phyloP scores from a whole-genome alignment of 495 filamentous ascomycete species.

The Xylaria palmicola region DNA sequence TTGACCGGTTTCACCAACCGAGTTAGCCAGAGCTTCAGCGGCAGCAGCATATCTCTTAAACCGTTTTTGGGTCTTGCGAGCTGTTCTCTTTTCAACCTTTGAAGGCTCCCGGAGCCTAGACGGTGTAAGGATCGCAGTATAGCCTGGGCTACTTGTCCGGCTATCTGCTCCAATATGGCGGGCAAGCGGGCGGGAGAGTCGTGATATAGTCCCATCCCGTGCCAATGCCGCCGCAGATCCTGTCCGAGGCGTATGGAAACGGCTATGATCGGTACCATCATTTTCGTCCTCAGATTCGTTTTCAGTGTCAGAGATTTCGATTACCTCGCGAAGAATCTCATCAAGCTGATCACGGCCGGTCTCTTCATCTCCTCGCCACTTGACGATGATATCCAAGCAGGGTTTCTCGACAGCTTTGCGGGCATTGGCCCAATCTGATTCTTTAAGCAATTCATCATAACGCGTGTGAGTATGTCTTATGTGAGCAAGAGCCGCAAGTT shows the following conservation, averaged over 20 bases:
- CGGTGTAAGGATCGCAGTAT: slow-evolving; percentile 9
- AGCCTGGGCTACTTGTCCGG: slow-evolving; percentile 19
- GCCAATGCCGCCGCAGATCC: slow-evolving; percentile 20
- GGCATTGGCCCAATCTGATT: slow-evolving; percentile 64
- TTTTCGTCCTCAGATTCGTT: slow-evolving; percentile 57
- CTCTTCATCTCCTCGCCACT: slow-evolving; percentile 88
- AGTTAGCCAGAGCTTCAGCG: slow-evolving; percentile 29
- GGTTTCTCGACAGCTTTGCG: slow-evolving; percentile 66
- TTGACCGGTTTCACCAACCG: slow-evolving; percentile 15
- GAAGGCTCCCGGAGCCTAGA: slow-evolving; percentile 18
- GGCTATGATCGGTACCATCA: slow-evolving; percentile 20
- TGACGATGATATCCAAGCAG: slow-evolving; percentile 69
- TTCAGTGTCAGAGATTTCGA: slow-evolving; percentile 80
- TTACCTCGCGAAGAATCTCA: slow-evolving; percentile 77
- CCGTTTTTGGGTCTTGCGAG: slow-evolving; percentile 28
- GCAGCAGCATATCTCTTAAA: slow-evolving; percentile 36
- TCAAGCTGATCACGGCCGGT: slow-evolving; percentile 71
- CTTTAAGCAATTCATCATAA: slow-evolving; percentile 75
- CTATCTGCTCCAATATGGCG: slow-evolving; percentile 11
- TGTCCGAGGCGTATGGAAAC: slow-evolving; percentile 13
- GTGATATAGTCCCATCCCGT: slow-evolving; percentile 8
- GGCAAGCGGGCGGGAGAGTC: neutral
- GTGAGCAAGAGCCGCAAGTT: slow-evolving; percentile 81
- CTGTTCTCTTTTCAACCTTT: slow-evolving; percentile 23
- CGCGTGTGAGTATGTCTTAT: slow-evolving; percentile 83